phyloP scores from a whole-genome alignment of 202 grass and related monocot genomes.

The Thinopyrum obtusiflorum region DNA sequence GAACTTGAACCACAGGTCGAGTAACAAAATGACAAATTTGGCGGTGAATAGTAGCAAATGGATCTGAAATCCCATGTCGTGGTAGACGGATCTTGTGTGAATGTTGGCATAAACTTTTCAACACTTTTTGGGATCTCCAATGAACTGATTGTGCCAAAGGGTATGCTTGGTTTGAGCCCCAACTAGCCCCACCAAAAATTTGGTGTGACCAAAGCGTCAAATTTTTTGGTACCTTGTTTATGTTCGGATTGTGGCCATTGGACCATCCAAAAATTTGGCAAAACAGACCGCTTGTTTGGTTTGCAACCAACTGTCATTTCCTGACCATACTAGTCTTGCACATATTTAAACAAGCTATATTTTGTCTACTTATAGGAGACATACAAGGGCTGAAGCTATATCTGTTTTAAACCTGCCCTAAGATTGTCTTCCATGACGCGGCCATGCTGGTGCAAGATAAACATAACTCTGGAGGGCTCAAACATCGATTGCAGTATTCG shows the following conservation, averaged over 20 bases:
- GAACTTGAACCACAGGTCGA: not conserved
- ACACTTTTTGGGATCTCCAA: not conserved
- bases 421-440: not conserved
- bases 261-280: not conserved
- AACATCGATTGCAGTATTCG: not conserved
- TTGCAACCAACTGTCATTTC: not conserved
- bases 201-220: not conserved
- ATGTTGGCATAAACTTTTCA: not conserved
- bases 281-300: not conserved
- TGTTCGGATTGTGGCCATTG: not conserved
- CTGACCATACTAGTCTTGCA: not conserved
- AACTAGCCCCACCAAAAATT: not conserved
- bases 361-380: not conserved
- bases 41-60: not conserved
- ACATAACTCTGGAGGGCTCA: not conserved
- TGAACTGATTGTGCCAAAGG: not conserved
- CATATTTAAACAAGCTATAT: constrained; percentile 7
- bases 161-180: not conserved
- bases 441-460: not conserved
- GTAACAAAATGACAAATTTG: not conserved
- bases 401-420: not conserved
- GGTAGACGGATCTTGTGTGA: not conserved
- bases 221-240: not conserved
- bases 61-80: not conserved
- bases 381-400: constrained; percentile 1